Base-by-base conservation (phyloP, 2,329 filamentous ascomycete species). In the Basipetospora chlamydospora region DNA sequence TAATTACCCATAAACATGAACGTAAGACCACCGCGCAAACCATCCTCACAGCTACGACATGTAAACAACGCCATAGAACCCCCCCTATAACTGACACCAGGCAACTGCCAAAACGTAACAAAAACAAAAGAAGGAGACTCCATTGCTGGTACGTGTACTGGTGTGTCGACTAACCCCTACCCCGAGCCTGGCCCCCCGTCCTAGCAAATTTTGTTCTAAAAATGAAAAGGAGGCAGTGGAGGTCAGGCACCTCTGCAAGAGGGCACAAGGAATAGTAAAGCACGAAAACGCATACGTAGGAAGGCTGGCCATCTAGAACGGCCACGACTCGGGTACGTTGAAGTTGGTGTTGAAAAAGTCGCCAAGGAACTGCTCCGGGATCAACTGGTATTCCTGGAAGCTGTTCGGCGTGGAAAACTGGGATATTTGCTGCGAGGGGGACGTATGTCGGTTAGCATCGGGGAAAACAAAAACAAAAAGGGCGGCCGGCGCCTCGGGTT, bases 321-420 rank as follows among this genome's bases (percentile, higher is more conserved):
- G 35, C 35, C 35, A 37, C 13, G 35, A 16, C 23, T 37, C 35
- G 13, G 35, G 35, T 20, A 37, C 30, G 30, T 33, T 33, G 18
- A 33, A 22, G n/a, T n/a, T 31, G 21, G 21, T 20, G 35, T 37
- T 37, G 28, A 37, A 37, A 16, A 37, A 37, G 16, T 37, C 35
- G 23, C 35, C 35, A 28, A 37, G 35, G 28, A 37, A 28, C 28
- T 37, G 35, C 21, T 37, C 35, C 2, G 35, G 35, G 35, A 37
- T 30, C 17, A 28, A 28, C 28, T 37, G 35, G 35, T 30, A 37
- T 8, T 37, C 35, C 6, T 30, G 31, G 16, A 30, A 30, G 23
- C 23, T 37, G 20, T 16, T 16, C 6, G 31, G 31, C n/a, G 18
- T 13, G 13, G 30, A 28, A 26, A 37, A 23, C 35, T 34, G 15